Conservation (phyloP, 2,329 filamentous ascomycete genomes). For the Aphanocladium album region DNA sequence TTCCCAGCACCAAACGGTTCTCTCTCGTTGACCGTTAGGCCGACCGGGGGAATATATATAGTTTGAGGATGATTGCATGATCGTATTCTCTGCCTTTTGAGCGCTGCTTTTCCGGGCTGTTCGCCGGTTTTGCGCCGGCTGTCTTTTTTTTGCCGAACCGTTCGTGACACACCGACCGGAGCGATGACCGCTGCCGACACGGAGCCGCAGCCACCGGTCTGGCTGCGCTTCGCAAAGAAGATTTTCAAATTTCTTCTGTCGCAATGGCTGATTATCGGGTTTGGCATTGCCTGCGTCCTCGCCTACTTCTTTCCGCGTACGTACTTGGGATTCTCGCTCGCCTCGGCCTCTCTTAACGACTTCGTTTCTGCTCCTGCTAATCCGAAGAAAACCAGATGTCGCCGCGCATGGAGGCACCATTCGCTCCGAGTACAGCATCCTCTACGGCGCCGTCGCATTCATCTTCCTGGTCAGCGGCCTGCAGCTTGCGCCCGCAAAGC, state of each 20-base stretch:
- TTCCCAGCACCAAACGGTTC: no score
- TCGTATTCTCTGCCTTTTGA: neutral
- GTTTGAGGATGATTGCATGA: neutral
- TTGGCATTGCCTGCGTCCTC: slow-evolving; percentile 48
- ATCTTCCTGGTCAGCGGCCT: slow-evolving; percentile 70
- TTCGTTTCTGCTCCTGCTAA: slow-evolving; percentile 23
- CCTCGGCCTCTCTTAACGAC: neutral
- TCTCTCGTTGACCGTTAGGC: no score
- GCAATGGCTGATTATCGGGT: slow-evolving; percentile 62
- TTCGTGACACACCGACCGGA: neutral
- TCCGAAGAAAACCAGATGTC: slow-evolving; percentile 37
- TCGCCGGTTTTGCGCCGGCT: no score
- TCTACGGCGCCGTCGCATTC: slow-evolving; percentile 63
- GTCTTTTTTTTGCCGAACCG: neutral
- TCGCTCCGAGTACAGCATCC: slow-evolving; percentile 50
- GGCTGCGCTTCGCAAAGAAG: neutral
- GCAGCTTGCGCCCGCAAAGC: slow-evolving; percentile 58
- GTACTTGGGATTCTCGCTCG: slow-evolving; percentile 14
- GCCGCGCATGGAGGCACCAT: slow-evolving; percentile 59
- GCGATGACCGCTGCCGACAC: neutral
- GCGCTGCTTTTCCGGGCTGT: neutral
- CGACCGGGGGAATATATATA: neutral
- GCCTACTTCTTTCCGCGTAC: slow-evolving; percentile 40
- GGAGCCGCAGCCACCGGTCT: neutral
- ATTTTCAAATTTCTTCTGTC: slow-evolving; percentile 36